A percentile compares a stretch with the other conserved stretches of the same genome.
These are phyloP conservation scores for Wickerhamiella kurtzmanii DNA, from an alignment of 805 yeast species.

Conservation along the genomic window DNA sequence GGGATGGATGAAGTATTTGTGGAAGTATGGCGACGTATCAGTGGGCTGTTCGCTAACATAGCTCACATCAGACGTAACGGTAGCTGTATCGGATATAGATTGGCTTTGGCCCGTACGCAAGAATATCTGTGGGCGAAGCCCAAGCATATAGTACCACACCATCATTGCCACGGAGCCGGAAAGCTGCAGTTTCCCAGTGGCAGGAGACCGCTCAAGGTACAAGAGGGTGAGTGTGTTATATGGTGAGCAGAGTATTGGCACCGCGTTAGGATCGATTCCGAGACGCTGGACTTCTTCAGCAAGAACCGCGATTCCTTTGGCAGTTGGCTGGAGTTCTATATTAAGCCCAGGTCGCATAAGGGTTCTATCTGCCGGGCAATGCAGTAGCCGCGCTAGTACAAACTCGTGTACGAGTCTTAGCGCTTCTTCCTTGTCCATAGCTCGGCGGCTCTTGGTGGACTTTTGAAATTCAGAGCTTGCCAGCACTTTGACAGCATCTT, in stretches of 20 bases:
- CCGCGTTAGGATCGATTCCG: conserved; percentile 33
- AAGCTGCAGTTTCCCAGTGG: conserved; percentile 47
- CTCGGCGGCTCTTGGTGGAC: neutral
- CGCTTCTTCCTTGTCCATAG: neutral
- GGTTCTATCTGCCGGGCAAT: conserved; percentile 7
- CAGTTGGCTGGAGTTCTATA: conserved; percentile 59
- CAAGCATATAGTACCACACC: conserved; percentile 50
- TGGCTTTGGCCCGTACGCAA: no score
- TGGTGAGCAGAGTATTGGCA: conserved; percentile 31
- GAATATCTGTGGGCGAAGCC: conserved; percentile 56
- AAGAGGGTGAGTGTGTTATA: conserved; percentile 65
- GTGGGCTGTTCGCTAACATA: no score
- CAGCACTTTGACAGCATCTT: neutral
- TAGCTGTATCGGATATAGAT: neutral
- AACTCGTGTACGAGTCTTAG: conserved; percentile 1
- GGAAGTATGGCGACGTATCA: conserved; percentile 52
- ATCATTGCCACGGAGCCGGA: conserved; percentile 46
- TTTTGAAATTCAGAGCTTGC: neutral
- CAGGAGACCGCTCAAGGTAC: conserved; percentile 47
- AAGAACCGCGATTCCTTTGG: conserved; percentile 71
- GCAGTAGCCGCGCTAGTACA: conserved; percentile 6
- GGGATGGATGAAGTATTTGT: conserved; percentile 72
- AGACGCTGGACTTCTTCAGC: conserved; percentile 43
- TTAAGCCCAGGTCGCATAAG: neutral
- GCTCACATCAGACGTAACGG: neutral